phyloP scores from a whole-genome alignment of 768 basidiomycete species.

The Hygrocybe punicea region DNA sequence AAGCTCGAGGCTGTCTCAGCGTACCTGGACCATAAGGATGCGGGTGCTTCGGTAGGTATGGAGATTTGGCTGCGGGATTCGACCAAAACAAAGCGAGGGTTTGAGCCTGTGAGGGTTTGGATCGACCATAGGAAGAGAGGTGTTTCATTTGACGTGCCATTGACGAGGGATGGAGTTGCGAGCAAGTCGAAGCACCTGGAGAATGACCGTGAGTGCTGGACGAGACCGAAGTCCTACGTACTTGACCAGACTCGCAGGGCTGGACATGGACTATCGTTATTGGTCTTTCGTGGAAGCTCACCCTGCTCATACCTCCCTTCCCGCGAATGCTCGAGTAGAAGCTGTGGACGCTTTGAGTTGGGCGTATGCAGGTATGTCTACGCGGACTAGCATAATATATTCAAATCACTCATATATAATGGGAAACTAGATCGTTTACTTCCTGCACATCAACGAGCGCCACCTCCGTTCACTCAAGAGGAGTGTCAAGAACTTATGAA shows the following conservation, averaged over 20 bases:
- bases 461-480: conserved; percentile 68
- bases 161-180: conserved; percentile 25
- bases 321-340: conserved; percentile 55
- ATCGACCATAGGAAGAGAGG: conserved; percentile 62
- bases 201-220: conserved; percentile 45
- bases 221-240: not conserved
- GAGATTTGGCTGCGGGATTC: conserved; percentile 62
- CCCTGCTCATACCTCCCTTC: conserved; percentile 65
- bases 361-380: conserved; percentile 63
- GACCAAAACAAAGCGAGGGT: conserved; percentile 25
- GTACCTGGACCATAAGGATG: conserved; percentile 43
- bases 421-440: conserved; percentile 59
- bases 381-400: not conserved
- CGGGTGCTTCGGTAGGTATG: conserved; percentile 37
- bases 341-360: conserved; percentile 75
- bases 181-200: conserved; percentile 24
- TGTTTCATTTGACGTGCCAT: conserved; percentile 45
- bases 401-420: not conserved
- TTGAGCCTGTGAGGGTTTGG: conserved; percentile 50
- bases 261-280: conserved; percentile 75
- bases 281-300: conserved; percentile 80
- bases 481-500: conserved; percentile 74
- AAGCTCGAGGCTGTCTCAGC: conserved; percentile 48
- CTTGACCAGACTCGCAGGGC: conserved; percentile 38
- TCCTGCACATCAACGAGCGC: conserved; percentile 51